phyloP scores from a whole-genome alignment of 2,329 filamentous ascomycete species.

The Chalara sp. region DNA sequence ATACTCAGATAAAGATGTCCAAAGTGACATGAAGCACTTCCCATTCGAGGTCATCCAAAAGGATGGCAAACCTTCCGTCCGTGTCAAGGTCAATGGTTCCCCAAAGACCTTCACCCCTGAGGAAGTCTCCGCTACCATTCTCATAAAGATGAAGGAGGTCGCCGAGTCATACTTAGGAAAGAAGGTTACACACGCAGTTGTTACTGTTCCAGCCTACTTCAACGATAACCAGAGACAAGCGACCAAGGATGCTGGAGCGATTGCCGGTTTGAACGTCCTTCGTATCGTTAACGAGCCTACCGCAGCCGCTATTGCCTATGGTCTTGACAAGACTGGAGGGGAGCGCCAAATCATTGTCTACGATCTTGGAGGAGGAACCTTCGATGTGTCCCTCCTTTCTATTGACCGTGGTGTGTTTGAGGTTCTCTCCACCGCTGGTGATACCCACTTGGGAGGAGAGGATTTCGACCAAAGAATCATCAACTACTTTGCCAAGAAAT shows the following conservation, averaged over 20 bases:
- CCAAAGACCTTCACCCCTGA: conserved; percentile 73
- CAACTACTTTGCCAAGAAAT: conserved; percentile 90
- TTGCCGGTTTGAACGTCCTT: conserved; percentile 89
- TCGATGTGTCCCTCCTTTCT: conserved; percentile 88
- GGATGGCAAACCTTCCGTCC: conserved; percentile 81
- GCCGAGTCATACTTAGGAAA: conserved; percentile 74
- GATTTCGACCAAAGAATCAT: conserved; percentile 98
- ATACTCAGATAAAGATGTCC: conserved; percentile 77
- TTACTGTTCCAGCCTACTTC: conserved; percentile 96
- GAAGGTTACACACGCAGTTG: conserved; percentile 81
- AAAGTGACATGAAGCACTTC: conserved; percentile 95
- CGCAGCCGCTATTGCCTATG: conserved; percentile 90
- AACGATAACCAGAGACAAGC: conserved; percentile 97
- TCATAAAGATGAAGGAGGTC: conserved; percentile 80
- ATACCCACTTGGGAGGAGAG: conserved; percentile 96
- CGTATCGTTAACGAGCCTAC: conserved; percentile 97
- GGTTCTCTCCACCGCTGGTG: conserved; percentile 90
- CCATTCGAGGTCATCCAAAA: conserved; percentile 91
- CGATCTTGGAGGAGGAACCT: conserved; percentile 90
- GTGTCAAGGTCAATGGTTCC: conserved; percentile 60
- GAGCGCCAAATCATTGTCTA: conserved; percentile 90
- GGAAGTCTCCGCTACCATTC: conserved; percentile 74
- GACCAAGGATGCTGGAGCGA: conserved; percentile 89
- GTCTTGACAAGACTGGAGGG: conserved; percentile 76
- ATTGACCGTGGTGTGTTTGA: conserved; percentile 92